Conservation (phyloP, 2,329 filamentous ascomycete species). For the Cordyceps fumosorosea region DNA sequence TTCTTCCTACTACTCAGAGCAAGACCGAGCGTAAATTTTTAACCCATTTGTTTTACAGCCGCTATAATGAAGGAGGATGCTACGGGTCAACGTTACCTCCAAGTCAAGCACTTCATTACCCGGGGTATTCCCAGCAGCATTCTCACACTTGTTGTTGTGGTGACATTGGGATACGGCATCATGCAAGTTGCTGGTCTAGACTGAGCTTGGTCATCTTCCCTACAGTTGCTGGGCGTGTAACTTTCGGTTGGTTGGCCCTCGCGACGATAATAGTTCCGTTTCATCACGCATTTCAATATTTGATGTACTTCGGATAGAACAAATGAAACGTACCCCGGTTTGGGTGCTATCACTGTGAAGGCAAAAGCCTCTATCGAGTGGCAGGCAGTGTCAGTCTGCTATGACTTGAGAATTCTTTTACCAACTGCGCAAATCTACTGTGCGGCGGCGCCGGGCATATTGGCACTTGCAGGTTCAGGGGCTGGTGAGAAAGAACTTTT, state of each 20-base stretch:
- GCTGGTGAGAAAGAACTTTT: too few species aligned
- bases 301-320: background rate
- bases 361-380: too few species aligned
- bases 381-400: too few species aligned
- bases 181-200: constrained; percentile 70
- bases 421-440: too few species aligned
- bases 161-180: constrained; percentile 83
- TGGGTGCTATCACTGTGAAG: too few species aligned
- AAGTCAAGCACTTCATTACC: constrained; percentile 90
- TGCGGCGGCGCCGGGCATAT: too few species aligned
- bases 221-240: too few species aligned
- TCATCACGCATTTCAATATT: background rate
- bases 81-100: constrained; percentile 84
- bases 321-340: too few species aligned
- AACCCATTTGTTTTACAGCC: constrained; percentile 47
- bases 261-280: too few species aligned
- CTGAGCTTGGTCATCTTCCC: constrained; percentile 16
- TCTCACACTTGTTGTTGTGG: constrained; percentile 71
- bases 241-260: too few species aligned
- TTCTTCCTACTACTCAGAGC: constrained; percentile 24
- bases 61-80: constrained; percentile 99
- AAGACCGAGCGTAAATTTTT: constrained; percentile 13
- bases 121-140: constrained; percentile 85
- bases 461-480: too few species aligned
- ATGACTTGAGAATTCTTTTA: too few species aligned